Percentiles rank a stretch among this genome's conserved stretches.
Conservation (phyloP, 345 rosid genomes). For the Salix suchowensis region DNA sequence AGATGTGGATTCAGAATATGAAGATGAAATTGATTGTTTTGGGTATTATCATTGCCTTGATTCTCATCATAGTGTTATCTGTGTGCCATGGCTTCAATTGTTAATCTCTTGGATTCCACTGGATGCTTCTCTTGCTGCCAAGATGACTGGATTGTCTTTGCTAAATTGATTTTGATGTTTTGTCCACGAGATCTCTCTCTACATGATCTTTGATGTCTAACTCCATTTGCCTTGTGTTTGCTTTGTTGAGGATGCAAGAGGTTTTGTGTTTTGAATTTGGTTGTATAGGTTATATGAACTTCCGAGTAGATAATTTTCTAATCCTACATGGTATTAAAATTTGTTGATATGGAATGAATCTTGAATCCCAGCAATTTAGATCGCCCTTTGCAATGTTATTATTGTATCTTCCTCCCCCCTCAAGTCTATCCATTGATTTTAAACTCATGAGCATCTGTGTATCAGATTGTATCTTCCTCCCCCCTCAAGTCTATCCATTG, state of each 20-base stretch:
- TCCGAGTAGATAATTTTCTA: constrained; percentile 16
- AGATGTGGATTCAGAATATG: constrained; percentile 93
- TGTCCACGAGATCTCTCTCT: constrained; percentile 3
- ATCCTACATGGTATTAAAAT: not conserved
- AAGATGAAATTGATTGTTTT: constrained; percentile 82
- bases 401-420: not conserved
- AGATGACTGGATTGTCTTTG: constrained; percentile 17
- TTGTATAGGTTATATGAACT: constrained; percentile 37
- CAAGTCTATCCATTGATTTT: not conserved
- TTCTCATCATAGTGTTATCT: constrained; percentile 61
- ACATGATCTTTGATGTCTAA: not conserved
- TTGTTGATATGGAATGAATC: constrained; percentile 16
- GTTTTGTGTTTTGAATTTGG: constrained; percentile 25
- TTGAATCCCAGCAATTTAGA: constrained; percentile 13
- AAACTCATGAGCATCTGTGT: too few relatives aligned
- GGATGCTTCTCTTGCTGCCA: constrained; percentile 12
- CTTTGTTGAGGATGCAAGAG: constrained; percentile 13
- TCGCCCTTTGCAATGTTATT: not conserved
- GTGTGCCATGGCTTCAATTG: constrained; percentile 85
- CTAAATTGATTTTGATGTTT: constrained; percentile 17
- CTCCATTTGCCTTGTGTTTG: constrained; percentile 4
- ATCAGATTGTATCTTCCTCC: too few relatives aligned
- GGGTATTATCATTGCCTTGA: constrained; percentile 54
- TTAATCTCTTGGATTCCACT: constrained; percentile 13
- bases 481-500: not conserved